Evolutionary conservation across 257 asterid genomes (phyloP), one percentile per base, ranked within the genome.

Genomic region (Lycium barbarum): DNA sequence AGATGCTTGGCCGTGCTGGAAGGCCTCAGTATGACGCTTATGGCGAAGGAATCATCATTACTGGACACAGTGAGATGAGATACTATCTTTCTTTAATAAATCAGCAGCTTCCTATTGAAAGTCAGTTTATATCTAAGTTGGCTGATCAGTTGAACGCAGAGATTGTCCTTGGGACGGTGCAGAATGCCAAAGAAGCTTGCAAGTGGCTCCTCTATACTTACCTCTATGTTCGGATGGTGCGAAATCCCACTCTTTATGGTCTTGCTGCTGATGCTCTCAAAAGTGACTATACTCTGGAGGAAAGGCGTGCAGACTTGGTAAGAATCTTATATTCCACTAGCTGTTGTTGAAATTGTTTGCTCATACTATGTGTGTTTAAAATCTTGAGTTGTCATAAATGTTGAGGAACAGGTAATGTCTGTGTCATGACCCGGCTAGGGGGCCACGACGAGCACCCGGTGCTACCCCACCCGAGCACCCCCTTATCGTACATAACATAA

Each of bases 1-100:
- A 89, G 81, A 89, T 89, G 91, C 89, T 89, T 84, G 91, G 91
- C n/a, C 90, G 90, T 47, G 90, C 91, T 49, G 91, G 91, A 79
- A 88, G 91, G 87, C 91, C 91, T 55, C 91, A 89, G 43, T 89
- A 74, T 84, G 91, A 89, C 81, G 86, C 88, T 7, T 82, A 81
- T 43, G 91, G 90, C 20, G 91, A 87, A 80, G 91, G 91, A 62
- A 89, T 89, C 22, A 87, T 89, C n/a, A 87, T 89, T 15, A 89
- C 91, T 8, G 87, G 90, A 9, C 91, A 89, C 49, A 82, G 85
- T 43, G 91, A 89, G 62, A 61, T 89, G 66, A 89, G 86, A 14
- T 89, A 87, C 79, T 89, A 89, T 86, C 67, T 89, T 33, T 87
- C 90, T 65, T 79, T 89, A 70, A 89, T 89, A 90, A 89, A 89